Conservation (phyloP, 2,329 filamentous ascomycete species). For the Diaporthe capsici region DNA sequence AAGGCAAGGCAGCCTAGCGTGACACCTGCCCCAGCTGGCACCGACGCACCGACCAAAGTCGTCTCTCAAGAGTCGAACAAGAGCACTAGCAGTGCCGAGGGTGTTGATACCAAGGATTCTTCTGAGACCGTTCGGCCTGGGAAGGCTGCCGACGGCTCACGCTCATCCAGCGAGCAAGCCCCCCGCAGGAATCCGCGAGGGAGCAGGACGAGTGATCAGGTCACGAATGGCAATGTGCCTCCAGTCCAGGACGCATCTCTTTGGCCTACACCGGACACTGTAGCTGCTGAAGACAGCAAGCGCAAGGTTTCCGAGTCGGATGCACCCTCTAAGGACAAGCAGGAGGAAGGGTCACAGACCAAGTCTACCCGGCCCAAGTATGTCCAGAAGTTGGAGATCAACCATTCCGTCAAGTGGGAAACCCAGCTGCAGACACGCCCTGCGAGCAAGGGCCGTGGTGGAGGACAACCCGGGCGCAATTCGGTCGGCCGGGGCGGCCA, state of each 20-base stretch:
- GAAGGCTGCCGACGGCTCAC: constrained; percentile 54
- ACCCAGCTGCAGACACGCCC: constrained; percentile 76
- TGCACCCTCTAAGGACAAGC: constrained; percentile 73
- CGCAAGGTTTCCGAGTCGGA: constrained; percentile 73
- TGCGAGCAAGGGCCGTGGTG: constrained; percentile 61
- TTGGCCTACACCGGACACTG: constrained; percentile 92
- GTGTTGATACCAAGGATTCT: constrained; percentile 38
- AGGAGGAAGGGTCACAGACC: constrained; percentile 54
- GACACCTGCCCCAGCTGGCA: constrained; percentile 40
- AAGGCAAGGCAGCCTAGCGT: constrained; percentile 60
- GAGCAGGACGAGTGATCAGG: constrained; percentile 57
- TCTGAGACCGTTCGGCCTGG: constrained; percentile 42
- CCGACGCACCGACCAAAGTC: constrained; percentile 36
- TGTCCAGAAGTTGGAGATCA: constrained; percentile 77
- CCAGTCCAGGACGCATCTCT: constrained; percentile 81
- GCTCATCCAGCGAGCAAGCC: constrained; percentile 56
- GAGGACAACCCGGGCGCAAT: constrained; percentile 60
- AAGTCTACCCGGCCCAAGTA: constrained; percentile 79
- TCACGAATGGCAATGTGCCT: constrained; percentile 60
- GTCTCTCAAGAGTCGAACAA: constrained; percentile 43
- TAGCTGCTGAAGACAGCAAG: constrained; percentile 78
- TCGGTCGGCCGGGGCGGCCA: constrained; percentile 47
- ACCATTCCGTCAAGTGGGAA: constrained; percentile 87
- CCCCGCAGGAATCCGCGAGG: constrained; percentile 61
- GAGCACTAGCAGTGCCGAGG: constrained; percentile 31